Percentiles rank a stretch among this genome's conserved stretches.
Evolutionary conservation across 106 monocot genomes (phyloP).

Genomic region (Apostasia shenzhenica): DNA sequence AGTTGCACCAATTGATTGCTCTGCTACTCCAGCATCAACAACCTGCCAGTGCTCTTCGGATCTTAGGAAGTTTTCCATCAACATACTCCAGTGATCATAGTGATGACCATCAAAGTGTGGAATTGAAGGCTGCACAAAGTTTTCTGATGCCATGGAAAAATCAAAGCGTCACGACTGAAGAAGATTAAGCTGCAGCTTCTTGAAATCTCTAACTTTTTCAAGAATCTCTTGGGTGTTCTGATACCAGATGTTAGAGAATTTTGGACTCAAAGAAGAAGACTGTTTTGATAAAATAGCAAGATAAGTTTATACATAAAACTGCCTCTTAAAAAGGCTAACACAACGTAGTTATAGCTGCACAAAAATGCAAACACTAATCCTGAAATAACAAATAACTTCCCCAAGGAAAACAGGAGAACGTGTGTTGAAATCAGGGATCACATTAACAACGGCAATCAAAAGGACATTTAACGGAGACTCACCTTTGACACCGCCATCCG

Average conservation of each 20-base stretch:
- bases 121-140: not conserved
- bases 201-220: no score
- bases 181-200: no score
- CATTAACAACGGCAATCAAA: not conserved
- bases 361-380: not conserved
- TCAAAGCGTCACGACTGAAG: no score
- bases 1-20: not conserved
- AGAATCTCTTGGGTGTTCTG: no score
- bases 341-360: no score
- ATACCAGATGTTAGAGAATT: no score
- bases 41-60: not conserved
- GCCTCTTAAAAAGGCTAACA: no score
- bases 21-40: not conserved
- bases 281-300: no score
- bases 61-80: not conserved
- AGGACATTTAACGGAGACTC: not conserved
- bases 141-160: not conserved
- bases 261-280: no score
- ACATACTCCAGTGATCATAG: not conserved
- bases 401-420: not conserved
- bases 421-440: not conserved
- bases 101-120: not conserved
- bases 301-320: no score
- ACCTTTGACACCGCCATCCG: constrained; percentile 55
- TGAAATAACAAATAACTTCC: not conserved